These are phyloP conservation scores for Diphasiastrum complanatum DNA, from an alignment of 83 land plant genomes.

Conservation along the genomic window DNA sequence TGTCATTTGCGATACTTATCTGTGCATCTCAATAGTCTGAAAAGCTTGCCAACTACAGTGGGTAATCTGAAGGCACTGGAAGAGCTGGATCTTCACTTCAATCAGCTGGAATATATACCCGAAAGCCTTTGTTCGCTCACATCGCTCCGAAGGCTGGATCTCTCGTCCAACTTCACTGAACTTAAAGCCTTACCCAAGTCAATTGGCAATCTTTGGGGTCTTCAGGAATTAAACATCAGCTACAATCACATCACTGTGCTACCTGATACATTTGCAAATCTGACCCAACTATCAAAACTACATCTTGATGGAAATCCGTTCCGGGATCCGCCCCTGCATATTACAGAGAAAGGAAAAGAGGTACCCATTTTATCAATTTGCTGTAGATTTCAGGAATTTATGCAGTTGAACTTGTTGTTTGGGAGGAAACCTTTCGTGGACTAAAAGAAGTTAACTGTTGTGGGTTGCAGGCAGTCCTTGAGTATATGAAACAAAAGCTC, in stretches of 20 bases:
- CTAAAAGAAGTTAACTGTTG: no score
- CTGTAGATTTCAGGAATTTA: no score
- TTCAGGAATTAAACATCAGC: conserved; percentile 5
- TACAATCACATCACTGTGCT: conserved; percentile 6
- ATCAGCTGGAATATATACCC: conserved; percentile 6
- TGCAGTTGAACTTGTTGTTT: no score
- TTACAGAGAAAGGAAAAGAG: conserved; percentile 7
- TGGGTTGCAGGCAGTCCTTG: no score
- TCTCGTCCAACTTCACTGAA: conserved; percentile 13
- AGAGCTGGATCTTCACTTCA: conserved; percentile 10
- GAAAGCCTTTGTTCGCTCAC: conserved; percentile 1
- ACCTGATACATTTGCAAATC: conserved; percentile 4
- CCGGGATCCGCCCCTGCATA: conserved; percentile 1
- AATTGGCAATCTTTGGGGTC: conserved; percentile 3
- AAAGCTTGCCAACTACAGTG: conserved; percentile 11
- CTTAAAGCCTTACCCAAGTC: neutral
- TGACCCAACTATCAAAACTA: neutral
- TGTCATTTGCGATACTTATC: neutral
- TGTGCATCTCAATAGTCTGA: conserved; percentile 9
- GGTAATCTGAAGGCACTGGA: neutral
- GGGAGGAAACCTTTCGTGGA: no score
- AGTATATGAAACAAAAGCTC: no score
- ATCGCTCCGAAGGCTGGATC: conserved; percentile 3
- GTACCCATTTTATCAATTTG: no score
- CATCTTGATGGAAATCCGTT: conserved; percentile 11